These are phyloP conservation scores for Theileria annulata DNA, from an alignment of 169 alveolate species.

Conservation along the genomic window DNA sequence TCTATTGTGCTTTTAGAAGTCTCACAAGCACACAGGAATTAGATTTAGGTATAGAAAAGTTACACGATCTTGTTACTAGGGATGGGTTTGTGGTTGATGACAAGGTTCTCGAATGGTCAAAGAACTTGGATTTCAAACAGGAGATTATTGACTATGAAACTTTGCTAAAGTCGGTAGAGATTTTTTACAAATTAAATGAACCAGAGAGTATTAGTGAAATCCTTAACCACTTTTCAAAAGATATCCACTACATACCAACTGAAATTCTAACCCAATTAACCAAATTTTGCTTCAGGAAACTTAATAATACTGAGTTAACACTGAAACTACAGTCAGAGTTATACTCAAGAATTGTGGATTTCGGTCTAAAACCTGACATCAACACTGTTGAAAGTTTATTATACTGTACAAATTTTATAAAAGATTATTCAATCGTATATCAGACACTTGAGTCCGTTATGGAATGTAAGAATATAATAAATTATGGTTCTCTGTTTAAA, in stretches of 20 bases:
- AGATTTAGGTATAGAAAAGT: background rate
- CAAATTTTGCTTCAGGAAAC: background rate
- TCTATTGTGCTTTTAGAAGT: background rate
- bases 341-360: constrained; percentile 2
- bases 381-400: constrained; percentile 4
- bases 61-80: background rate
- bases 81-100: constrained; percentile 35
- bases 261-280: background rate
- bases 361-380: background rate
- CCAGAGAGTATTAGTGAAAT: constrained; percentile 12
- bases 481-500: background rate
- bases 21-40: background rate
- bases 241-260: constrained; percentile 31
- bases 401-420: background rate
- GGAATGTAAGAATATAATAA: background rate
- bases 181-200: constrained; percentile 25
- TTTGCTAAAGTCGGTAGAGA: constrained; percentile 10
- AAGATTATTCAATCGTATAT: background rate
- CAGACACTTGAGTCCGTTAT: background rate
- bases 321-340: background rate
- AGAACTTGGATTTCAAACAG: background rate
- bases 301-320: background rate
- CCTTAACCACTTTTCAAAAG: constrained; percentile 14
- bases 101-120: constrained; percentile 20
- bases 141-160: background rate